phyloP scores from a whole-genome alignment of 2,329 filamentous ascomycete genomes.

The Aspergillus sp. region DNA sequence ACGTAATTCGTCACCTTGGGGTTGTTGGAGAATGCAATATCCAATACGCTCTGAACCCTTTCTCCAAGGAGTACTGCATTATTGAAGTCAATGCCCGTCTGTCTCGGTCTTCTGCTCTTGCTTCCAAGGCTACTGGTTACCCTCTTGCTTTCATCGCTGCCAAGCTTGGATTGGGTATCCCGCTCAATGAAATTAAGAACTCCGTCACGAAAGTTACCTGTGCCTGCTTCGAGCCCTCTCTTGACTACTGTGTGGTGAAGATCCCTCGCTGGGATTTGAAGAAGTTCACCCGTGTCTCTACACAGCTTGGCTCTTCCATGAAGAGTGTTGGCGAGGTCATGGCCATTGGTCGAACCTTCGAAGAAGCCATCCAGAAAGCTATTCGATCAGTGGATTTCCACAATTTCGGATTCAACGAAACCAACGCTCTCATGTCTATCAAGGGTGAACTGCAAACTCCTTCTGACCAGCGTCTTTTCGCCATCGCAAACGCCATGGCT shows the following conservation, averaged over 20 bases:
- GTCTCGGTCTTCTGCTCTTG: slow-evolving; percentile 90
- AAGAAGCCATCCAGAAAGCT: slow-evolving; percentile 97
- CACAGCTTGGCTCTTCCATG: slow-evolving; percentile 95
- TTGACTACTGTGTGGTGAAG: slow-evolving; percentile 98
- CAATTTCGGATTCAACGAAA: slow-evolving; percentile 93
- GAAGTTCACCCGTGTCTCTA: slow-evolving; percentile 97
- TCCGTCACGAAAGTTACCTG: slow-evolving; percentile 93
- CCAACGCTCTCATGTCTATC: slow-evolving; percentile 88
- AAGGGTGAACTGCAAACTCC: slow-evolving; percentile 95
- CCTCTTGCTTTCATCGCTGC: slow-evolving; percentile 94
- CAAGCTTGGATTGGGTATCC: slow-evolving; percentile 92
- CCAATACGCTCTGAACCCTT: slow-evolving; percentile 94
- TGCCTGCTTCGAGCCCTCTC: slow-evolving; percentile 96
- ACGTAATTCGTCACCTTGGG: slow-evolving; percentile 93
- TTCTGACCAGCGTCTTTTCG: slow-evolving; percentile 94
- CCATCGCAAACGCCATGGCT: slow-evolving; percentile 97
- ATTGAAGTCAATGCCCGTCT: slow-evolving; percentile 98
- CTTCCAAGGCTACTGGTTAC: slow-evolving; percentile 96
- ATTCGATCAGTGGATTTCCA: slow-evolving; percentile 93
- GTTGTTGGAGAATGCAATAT: slow-evolving; percentile 99
- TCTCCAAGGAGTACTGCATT: slow-evolving; percentile 95
- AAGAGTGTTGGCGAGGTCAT: slow-evolving; percentile 99
- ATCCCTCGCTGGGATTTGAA: slow-evolving; percentile 98
- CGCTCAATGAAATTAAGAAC: slow-evolving; percentile 94
- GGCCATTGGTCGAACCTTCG: slow-evolving; percentile 94